phyloP scores from a whole-genome alignment of 2,329 filamentous ascomycete genomes.

The Chaetomium globosum region DNA sequence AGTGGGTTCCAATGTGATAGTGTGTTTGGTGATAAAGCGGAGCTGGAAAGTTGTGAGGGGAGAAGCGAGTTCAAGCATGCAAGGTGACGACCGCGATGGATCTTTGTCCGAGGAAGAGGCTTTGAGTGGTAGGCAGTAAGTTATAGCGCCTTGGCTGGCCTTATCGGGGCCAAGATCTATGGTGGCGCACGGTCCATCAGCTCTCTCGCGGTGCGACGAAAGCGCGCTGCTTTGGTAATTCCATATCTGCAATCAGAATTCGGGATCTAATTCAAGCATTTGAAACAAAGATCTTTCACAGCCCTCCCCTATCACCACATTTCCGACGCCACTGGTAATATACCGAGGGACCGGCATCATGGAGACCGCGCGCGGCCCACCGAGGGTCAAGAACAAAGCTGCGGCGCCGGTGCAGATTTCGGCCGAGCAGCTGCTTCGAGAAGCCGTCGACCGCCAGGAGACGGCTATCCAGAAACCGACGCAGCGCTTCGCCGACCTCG shows the following conservation, averaged over 20 bases:
- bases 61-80: conserved; percentile 3
- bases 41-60: background rate
- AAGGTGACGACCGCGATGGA: conserved; percentile 17
- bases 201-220: background rate
- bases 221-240: background rate
- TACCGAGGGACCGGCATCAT: conserved; percentile 52
- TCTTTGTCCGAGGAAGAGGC: background rate
- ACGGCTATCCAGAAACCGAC: conserved; percentile 84
- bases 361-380: conserved; percentile 89
- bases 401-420: conserved; percentile 89
- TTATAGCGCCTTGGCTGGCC: conserved; percentile 15
- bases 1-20: too few species aligned
- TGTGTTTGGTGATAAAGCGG: background rate
- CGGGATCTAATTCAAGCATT: conserved; percentile 4
- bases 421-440: conserved; percentile 93
- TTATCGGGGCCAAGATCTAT: background rate
- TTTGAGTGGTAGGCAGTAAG: background rate
- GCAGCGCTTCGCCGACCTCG: conserved; percentile 91
- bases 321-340: too few species aligned
- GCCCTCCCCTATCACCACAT: background rate
- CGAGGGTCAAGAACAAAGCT: conserved; percentile 98
- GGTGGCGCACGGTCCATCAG: conserved; percentile 8
- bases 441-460: conserved; percentile 96
- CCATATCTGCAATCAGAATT: conserved; percentile 6
- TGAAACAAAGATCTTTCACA: background rate